Evolutionary conservation across 2,329 filamentous ascomycete species (phyloP).

Genomic region (Graphiopsis chlorocephala): DNA sequence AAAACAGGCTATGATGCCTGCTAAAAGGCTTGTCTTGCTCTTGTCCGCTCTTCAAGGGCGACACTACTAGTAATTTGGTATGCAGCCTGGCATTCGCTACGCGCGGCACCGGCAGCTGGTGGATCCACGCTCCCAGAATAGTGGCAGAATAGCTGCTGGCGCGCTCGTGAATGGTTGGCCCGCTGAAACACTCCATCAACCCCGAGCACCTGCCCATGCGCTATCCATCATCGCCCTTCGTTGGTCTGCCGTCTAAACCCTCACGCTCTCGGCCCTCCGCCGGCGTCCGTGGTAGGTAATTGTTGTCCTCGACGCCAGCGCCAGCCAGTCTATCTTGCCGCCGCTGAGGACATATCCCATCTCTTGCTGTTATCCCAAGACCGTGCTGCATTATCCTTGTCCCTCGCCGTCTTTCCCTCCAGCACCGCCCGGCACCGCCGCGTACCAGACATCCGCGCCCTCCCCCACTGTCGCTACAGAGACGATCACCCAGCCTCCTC

Average conservation of each 20-base stretch:
- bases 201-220: slow-evolving; percentile 2
- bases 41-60: slow-evolving; percentile 8
- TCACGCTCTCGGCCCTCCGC: neutral
- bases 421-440: neutral
- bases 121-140: slow-evolving; percentile 1
- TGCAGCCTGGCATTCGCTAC: neutral
- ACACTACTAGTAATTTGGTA: too few species aligned
- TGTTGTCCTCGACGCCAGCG: neutral
- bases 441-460: neutral
- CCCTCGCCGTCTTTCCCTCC: neutral
- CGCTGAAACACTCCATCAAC: slow-evolving; percentile 8
- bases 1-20: neutral
- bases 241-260: slow-evolving; percentile 3
- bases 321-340: neutral
- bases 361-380: neutral
- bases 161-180: neutral
- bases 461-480: slow-evolving; percentile 15
- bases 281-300: neutral
- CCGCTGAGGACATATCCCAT: neutral
- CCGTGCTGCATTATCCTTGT: neutral
- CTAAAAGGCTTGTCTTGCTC: slow-evolving; percentile 14
- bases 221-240: slow-evolving; percentile 4
- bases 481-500: slow-evolving; percentile 2
- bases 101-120: slow-evolving; percentile 10
- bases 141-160: neutral